Percentiles rank a stretch among this genome's conserved stretches.
These are phyloP conservation scores for Epichloe gansuensis DNA, from an alignment of 2,329 filamentous ascomycete genomes.

Conservation along the genomic window DNA sequence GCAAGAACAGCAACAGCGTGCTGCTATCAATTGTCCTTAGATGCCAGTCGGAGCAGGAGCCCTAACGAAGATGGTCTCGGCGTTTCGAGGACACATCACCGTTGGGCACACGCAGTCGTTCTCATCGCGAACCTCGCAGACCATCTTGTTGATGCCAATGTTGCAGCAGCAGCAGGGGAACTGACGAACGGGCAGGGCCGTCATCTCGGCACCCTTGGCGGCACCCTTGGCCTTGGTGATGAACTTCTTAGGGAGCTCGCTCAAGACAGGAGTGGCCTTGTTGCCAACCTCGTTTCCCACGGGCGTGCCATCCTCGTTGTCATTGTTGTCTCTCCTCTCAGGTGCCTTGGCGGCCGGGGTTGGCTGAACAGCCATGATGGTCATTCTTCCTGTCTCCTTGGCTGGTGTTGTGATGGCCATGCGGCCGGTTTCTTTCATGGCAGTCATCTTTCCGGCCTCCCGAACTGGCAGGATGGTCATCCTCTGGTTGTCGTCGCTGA, in stretches of 20 bases:
- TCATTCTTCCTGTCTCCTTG: not conserved
- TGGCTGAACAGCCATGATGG: not conserved
- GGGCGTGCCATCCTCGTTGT: not conserved
- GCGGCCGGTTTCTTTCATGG: not conserved
- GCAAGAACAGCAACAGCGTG: not conserved
- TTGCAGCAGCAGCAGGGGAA: constrained; percentile 15
- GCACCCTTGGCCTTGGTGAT: not conserved
- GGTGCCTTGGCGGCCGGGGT: not conserved
- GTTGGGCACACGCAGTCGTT: constrained; percentile 12
- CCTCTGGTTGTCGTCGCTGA: not conserved
- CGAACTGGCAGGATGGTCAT: not conserved
- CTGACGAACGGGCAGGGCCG: not conserved
- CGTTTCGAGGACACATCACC: constrained; percentile 7
- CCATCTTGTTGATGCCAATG: constrained; percentile 7
- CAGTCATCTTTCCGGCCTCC: not conserved
- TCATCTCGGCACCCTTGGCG: not conserved
- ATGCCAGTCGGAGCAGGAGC: not conserved
- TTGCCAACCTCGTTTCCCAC: not conserved
- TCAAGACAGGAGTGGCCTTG: not conserved
- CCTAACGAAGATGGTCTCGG: not conserved
- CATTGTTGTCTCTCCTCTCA: not conserved
- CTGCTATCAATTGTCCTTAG: not conserved
- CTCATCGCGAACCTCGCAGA: constrained; percentile 9
- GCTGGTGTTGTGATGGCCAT: not conserved
- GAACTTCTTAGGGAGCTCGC: not conserved